A percentile compares a stretch with the other conserved stretches of the same genome.
These are phyloP conservation scores for Lichtheimia ramosa DNA, from an alignment of 371 early-diverging fungal species.

Conservation along the genomic window DNA sequence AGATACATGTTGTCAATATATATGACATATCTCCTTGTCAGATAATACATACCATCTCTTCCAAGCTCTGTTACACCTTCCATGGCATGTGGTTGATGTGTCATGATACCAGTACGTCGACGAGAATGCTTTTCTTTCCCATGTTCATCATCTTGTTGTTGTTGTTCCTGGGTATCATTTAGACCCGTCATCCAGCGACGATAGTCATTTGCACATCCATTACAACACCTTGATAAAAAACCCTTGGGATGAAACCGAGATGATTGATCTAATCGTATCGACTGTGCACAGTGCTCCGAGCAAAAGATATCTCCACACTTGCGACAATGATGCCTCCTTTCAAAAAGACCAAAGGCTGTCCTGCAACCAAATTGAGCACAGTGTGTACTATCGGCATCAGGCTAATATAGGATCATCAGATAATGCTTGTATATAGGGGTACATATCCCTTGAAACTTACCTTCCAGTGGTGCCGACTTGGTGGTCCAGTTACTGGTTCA, in stretches of 20 bases:
- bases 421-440: no score
- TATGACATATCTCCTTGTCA: no score
- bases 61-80: slow-evolving; percentile 52
- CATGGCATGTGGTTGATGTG: slow-evolving; percentile 50
- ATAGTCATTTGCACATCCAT: slow-evolving; percentile 37
- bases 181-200: slow-evolving; percentile 28
- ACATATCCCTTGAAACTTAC: slow-evolving; percentile 15
- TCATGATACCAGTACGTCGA: slow-evolving; percentile 44
- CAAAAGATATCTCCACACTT: slow-evolving; percentile 54
- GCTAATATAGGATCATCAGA: slow-evolving; percentile 17
- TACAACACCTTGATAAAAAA: slow-evolving; percentile 41
- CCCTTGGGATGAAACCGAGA: slow-evolving; percentile 42
- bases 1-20: no score
- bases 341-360: slow-evolving; percentile 43
- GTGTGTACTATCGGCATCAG: slow-evolving; percentile 32
- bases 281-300: slow-evolving; percentile 47
- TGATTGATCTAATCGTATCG: slow-evolving; percentile 44
- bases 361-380: slow-evolving; percentile 34
- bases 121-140: neutral
- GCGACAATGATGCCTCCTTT: slow-evolving; percentile 54
- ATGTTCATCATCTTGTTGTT: slow-evolving; percentile 2
- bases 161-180: slow-evolving; percentile 5
- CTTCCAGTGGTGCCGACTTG: slow-evolving; percentile 50
- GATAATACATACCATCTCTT: slow-evolving; percentile 36
- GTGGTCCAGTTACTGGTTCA: slow-evolving; percentile 43